Conservation (phyloP, 805 yeast species). For the Candida stauntonica region DNA sequence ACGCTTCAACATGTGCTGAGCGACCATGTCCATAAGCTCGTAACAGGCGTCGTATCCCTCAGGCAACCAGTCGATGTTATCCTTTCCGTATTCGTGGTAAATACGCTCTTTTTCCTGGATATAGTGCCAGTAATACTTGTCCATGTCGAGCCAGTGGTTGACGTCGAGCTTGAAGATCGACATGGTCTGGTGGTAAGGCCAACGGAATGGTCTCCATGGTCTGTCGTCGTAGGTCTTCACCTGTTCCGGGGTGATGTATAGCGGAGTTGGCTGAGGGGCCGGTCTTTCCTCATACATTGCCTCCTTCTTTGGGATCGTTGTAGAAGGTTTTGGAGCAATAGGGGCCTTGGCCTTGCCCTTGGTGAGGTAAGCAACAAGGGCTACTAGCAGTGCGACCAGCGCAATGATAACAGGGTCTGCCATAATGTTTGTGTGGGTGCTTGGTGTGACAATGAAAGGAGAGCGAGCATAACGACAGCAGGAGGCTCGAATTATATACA, state of each 20-base stretch:
- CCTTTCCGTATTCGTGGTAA: constrained; percentile 51
- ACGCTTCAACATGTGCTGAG: constrained; percentile 53
- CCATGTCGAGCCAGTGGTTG: constrained; percentile 79
- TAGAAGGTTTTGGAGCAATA: neutral
- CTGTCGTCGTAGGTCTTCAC: constrained; percentile 63
- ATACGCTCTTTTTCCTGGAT: constrained; percentile 59
- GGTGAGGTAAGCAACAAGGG: constrained; percentile 12
- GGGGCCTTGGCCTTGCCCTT: neutral
- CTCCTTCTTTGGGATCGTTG: constrained; percentile 10
- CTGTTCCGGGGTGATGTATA: constrained; percentile 62
- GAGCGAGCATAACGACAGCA: neutral
- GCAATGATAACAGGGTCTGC: constrained; percentile 12
- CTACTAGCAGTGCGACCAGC: constrained; percentile 9
- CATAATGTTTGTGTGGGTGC: constrained; percentile 1
- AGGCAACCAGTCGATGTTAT: constrained; percentile 63
- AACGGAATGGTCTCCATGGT: constrained; percentile 78
- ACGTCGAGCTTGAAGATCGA: constrained; percentile 65
- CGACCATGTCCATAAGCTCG: constrained; percentile 62
- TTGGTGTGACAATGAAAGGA: neutral
- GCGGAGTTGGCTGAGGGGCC: constrained; percentile 44
- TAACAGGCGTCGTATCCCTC: constrained; percentile 56
- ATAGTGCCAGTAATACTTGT: constrained; percentile 65
- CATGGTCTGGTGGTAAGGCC: constrained; percentile 82
- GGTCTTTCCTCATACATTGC: constrained; percentile 13
- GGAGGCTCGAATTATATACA: too few relatives aligned